Conservation (phyloP, 306 rosid species). For the Oemleria cerasiformis region DNA sequence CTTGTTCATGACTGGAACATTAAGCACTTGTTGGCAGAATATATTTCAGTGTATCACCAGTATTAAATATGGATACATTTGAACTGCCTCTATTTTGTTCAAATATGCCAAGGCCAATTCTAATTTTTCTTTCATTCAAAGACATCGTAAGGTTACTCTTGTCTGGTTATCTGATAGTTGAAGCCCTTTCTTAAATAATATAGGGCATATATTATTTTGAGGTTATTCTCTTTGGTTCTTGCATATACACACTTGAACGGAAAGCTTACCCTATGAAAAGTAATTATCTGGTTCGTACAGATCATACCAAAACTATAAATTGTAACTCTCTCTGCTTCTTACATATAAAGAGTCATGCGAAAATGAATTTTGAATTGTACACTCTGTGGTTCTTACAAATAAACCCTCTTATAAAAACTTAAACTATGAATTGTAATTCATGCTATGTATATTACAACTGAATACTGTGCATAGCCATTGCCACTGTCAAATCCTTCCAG, state of each 20-base stretch:
- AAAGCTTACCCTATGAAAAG: not conserved
- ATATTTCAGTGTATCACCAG: not conserved
- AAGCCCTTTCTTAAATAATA: not conserved
- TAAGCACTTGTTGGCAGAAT: constrained; percentile 10
- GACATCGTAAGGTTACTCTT: not conserved
- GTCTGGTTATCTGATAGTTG: not conserved
- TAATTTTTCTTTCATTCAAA: not conserved
- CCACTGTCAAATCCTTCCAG: not conserved
- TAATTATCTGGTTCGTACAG: not conserved
- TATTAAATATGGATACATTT: not conserved
- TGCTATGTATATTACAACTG: not conserved
- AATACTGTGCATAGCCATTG: not conserved
- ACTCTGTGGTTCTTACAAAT: not conserved
- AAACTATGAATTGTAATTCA: not conserved
- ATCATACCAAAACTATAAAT: not conserved
- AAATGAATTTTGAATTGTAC: not conserved
- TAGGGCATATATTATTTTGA: not conserved
- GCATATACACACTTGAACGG: not conserved
- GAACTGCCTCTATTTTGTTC: not conserved
- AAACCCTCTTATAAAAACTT: not conserved
- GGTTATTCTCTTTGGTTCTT: not conserved
- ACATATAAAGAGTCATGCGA: not conserved
- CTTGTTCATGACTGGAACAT: constrained; percentile 1
- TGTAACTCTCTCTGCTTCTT: not conserved
- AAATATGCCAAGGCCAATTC: not conserved